A percentile compares a stretch with the other conserved stretches of the same genome.
phyloP scores from a whole-genome alignment of 192 early-diverging fungal genomes.

The Ambispora gerdemannii region DNA sequence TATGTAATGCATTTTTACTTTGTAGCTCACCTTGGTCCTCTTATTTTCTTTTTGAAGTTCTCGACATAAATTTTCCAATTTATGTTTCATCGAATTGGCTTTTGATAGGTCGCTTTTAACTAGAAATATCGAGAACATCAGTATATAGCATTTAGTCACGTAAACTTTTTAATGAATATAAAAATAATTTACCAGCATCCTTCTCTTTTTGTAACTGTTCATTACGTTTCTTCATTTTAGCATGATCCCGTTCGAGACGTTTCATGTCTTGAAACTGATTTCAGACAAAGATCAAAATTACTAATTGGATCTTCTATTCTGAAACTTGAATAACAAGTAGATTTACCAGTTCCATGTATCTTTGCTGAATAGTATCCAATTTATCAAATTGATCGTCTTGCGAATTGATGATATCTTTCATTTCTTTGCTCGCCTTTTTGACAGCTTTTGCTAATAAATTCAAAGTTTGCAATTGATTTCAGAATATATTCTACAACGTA shows the following conservation, averaged over 20 bases:
- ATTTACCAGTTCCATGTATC: constrained; percentile 61
- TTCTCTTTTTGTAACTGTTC: constrained; percentile 51
- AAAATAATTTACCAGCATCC: constrained; percentile 38
- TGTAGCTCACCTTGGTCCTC: constrained; percentile 45
- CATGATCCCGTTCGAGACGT: constrained; percentile 52
- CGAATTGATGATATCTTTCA: constrained; percentile 47
- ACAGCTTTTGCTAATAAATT: constrained; percentile 49
- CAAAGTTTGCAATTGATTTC: constrained; percentile 1
- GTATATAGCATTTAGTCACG: not conserved
- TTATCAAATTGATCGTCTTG: constrained; percentile 46
- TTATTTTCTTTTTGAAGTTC: constrained; percentile 60
- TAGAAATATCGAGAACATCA: not conserved
- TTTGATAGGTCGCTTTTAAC: constrained; percentile 37
- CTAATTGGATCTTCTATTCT: not conserved
- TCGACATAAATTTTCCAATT: constrained; percentile 58
- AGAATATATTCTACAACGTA: not conserved
- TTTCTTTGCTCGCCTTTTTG: constrained; percentile 57
- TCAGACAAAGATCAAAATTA: not conserved
- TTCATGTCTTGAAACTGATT: constrained; percentile 59
- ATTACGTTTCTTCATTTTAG: constrained; percentile 43
- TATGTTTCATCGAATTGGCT: constrained; percentile 43
- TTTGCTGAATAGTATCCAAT: constrained; percentile 47
- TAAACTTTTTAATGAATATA: not conserved
- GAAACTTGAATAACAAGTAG: not conserved
- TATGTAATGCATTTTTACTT: not conserved